Evolutionary conservation across 2,329 filamentous ascomycete genomes (phyloP).

Genomic region (Colletotrichum camelliae): DNA sequence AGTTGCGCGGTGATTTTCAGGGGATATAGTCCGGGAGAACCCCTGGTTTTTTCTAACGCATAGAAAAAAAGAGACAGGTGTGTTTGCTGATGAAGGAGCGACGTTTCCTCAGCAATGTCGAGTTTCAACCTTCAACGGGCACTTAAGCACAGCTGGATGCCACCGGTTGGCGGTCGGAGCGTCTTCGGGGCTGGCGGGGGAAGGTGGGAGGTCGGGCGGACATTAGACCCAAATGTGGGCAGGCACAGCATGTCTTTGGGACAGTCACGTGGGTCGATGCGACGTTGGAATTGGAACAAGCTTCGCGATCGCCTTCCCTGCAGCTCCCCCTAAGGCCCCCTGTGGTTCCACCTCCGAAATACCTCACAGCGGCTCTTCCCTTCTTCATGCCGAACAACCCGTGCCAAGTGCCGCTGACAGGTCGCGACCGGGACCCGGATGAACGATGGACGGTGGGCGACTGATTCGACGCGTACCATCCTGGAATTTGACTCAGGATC

Average conservation of each 20-base stretch:
- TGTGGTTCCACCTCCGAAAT: background rate
- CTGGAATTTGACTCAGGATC: background rate
- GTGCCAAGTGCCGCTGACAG: background rate
- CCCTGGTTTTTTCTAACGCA: background rate
- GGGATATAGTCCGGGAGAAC: background rate
- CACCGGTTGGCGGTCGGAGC: background rate
- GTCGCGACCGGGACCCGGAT: background rate
- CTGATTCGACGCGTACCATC: background rate
- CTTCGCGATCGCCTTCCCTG: background rate
- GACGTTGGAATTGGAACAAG: slow-evolving; percentile 19
- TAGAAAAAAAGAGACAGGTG: background rate
- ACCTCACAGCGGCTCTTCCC: background rate
- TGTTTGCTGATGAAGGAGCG: background rate
- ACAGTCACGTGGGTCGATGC: slow-evolving; percentile 20
- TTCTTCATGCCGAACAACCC: background rate
- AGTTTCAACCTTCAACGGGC: background rate
- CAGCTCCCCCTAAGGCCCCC: background rate
- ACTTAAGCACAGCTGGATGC: background rate
- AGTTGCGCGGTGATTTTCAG: background rate
- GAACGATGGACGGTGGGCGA: background rate
- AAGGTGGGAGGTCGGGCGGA: background rate
- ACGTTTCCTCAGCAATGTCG: background rate
- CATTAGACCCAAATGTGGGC: slow-evolving; percentile 2
- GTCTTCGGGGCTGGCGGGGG: background rate
- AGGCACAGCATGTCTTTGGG: background rate